Evolutionary conservation across 345 rosid species (phyloP).

Genomic region (Eucalyptus cloeziana): DNA sequence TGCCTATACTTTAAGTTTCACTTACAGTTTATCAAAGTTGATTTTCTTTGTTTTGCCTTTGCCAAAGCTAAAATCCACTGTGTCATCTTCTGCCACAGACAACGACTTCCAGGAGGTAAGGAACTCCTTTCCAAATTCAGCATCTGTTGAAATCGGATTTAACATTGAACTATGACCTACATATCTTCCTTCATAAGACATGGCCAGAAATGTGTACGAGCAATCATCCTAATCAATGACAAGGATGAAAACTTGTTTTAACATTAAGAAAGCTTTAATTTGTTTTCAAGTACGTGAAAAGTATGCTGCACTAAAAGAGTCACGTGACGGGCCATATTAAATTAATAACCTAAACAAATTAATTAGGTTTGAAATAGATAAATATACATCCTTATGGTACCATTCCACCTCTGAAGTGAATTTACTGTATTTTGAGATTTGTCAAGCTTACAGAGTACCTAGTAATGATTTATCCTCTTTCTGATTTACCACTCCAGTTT

Average conservation of each 20-base stretch:
- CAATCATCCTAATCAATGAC: not conserved
- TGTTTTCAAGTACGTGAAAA: not conserved
- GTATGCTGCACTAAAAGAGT: not conserved
- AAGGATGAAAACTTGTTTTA: not conserved
- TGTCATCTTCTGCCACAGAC: slow-evolving; percentile 41
- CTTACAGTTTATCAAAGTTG: slow-evolving; percentile 72
- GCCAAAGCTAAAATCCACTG: slow-evolving; percentile 58
- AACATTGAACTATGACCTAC: not conserved
- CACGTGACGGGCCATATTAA: not conserved
- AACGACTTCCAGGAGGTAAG: slow-evolving; percentile 48
- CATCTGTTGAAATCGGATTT: slow-evolving; percentile 29
- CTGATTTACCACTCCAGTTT: slow-evolving; percentile 7
- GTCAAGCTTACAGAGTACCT: slow-evolving; percentile 11
- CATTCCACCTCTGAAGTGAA: not conserved
- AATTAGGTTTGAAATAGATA: not conserved
- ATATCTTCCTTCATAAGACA: not conserved
- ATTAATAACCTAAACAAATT: not conserved
- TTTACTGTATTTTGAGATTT: not conserved
- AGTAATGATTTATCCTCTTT: slow-evolving; percentile 26
- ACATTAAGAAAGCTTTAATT: not conserved
- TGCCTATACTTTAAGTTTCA: not conserved
- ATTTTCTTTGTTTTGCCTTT: slow-evolving; percentile 47
- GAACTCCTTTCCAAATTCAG: slow-evolving; percentile 60
- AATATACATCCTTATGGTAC: not conserved
- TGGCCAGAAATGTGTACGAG: not conserved